Evolutionary conservation across 2,329 filamentous ascomycete species (phyloP).

Genomic region (Capronia coronata): DNA sequence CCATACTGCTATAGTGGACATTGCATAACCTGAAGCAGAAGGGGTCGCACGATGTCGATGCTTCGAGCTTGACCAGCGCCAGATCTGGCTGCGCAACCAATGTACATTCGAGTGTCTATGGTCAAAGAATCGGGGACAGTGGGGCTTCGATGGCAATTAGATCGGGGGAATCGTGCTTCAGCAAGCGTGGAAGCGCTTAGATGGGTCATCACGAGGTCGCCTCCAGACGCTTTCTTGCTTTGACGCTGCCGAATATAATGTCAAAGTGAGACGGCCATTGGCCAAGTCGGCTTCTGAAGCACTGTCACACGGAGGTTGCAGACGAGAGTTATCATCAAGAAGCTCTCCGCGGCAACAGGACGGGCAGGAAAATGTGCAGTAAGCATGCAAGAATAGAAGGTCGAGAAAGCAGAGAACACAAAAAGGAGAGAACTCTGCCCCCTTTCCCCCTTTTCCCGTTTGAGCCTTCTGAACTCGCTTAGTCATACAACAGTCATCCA

Average conservation of each 20-base stretch:
- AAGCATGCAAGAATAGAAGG: too few relatives aligned
- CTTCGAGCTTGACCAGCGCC: slow-evolving; percentile 2
- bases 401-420: not conserved
- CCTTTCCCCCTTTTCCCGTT: too few relatives aligned
- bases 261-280: slow-evolving; percentile 12
- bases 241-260: not conserved
- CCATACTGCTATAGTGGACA: not conserved
- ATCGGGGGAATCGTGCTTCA: not conserved
- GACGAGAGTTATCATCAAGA: too few relatives aligned
- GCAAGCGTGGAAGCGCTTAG: slow-evolving; percentile 12
- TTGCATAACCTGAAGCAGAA: slow-evolving; percentile 11
- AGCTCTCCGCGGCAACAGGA: too few relatives aligned
- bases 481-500: too few relatives aligned
- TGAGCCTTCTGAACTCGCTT: too few relatives aligned
- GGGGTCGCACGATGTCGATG: slow-evolving; percentile 10
- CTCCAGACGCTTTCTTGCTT: not conserved
- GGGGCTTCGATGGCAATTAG: slow-evolving; percentile 3
- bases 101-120: not conserved
- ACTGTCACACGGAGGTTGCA: too few relatives aligned
- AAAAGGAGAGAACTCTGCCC: too few relatives aligned
- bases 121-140: not conserved
- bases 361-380: too few relatives aligned
- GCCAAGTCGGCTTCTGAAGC: not conserved
- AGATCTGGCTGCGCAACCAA: slow-evolving; percentile 8
- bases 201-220: slow-evolving; percentile 19